A percentile compares a stretch with the other conserved stretches of the same genome.
Evolutionary conservation across 2,329 filamentous ascomycete genomes (phyloP).

Genomic region (Diaporthe sp.): DNA sequence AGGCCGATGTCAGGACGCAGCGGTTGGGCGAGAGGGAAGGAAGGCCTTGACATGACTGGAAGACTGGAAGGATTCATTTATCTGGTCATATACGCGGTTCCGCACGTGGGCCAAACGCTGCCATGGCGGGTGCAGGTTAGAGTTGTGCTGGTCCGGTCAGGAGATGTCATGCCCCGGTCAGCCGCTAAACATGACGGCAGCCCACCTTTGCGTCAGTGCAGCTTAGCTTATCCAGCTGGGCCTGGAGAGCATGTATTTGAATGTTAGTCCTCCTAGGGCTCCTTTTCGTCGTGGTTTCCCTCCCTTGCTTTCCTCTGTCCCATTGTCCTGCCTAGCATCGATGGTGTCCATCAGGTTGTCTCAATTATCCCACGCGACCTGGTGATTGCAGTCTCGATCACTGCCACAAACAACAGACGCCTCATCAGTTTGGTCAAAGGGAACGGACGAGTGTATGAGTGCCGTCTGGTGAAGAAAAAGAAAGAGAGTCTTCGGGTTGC

Average conservation of each 20-base stretch:
- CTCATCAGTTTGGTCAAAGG: neutral
- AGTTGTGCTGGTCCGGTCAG: conserved; percentile 1
- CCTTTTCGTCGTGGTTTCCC: too few relatives aligned
- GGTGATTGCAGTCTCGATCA: neutral
- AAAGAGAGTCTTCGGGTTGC: neutral
- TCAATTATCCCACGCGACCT: too few relatives aligned
- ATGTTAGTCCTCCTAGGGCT: neutral
- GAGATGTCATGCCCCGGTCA: neutral
- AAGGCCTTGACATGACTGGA: neutral
- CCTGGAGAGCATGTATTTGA: neutral
- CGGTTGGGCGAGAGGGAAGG: neutral
- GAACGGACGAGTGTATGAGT: too few relatives aligned
- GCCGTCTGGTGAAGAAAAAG: neutral
- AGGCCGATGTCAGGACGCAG: conserved; percentile 6
- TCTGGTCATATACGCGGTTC: conserved; percentile 3
- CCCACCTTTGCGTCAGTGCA: neutral
- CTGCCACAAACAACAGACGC: neutral
- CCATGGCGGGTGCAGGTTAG: neutral
- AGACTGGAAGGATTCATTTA: neutral
- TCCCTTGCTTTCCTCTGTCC: too few relatives aligned
- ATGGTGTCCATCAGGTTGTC: neutral
- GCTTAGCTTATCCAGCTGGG: neutral
- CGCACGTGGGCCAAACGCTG: too few relatives aligned
- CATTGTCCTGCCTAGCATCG: neutral
- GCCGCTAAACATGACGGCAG: neutral